These are phyloP conservation scores for Metschnikowia rubicola DNA, from an alignment of 805 yeast species.

Conservation along the genomic window DNA sequence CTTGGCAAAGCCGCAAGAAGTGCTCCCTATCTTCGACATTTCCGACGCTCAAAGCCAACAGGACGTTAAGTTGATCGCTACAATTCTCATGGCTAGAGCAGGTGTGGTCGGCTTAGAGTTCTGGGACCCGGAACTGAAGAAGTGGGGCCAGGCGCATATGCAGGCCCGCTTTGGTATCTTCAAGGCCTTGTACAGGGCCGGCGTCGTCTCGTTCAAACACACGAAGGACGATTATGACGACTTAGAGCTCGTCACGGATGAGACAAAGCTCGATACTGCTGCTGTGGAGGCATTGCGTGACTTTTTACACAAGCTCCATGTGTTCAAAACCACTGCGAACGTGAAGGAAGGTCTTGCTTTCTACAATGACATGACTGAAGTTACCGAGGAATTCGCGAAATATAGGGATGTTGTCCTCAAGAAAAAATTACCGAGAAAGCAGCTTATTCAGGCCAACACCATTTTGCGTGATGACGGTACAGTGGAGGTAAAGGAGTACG, in stretches of 20 bases:
- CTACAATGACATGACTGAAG: conserved; percentile 66
- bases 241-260: conserved; percentile 56
- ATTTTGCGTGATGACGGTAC: conserved; percentile 35
- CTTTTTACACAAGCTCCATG: conserved; percentile 67
- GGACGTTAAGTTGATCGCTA: conserved; percentile 62
- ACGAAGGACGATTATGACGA: conserved; percentile 52
- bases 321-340: conserved; percentile 77
- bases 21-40: conserved; percentile 73
- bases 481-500: conserved; percentile 67
- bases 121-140: conserved; percentile 77
- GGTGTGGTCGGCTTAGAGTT: conserved; percentile 79
- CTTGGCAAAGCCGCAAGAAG: conserved; percentile 55
- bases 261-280: conserved; percentile 56
- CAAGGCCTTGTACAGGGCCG: conserved; percentile 67
- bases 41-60: conserved; percentile 54
- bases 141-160: conserved; percentile 96
- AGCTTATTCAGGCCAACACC: conserved; percentile 81
- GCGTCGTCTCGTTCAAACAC: conserved; percentile 55
- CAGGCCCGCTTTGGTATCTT: conserved; percentile 86
- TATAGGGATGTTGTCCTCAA: conserved; percentile 65
- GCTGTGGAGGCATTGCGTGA: conserved; percentile 75
- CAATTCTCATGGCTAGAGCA: conserved; percentile 82
- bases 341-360: conserved; percentile 58
- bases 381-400: conserved; percentile 56
- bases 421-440: conserved; percentile 80